Base-by-base conservation (phyloP, 768 basidiomycete species). In the Hypholoma fasciculare region DNA sequence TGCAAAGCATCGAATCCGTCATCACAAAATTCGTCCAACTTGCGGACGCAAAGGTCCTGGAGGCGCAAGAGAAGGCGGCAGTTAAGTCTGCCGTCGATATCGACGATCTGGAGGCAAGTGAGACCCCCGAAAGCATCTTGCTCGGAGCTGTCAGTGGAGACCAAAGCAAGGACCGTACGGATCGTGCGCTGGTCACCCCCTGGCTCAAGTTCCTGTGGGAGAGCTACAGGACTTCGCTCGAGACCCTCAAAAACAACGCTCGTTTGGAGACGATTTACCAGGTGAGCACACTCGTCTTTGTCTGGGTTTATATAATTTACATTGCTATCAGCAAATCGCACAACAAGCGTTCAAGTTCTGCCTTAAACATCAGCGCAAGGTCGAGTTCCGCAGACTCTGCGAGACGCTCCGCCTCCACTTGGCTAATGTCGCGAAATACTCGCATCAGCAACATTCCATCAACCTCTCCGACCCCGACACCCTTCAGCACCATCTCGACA, bases 121-220 rank as follows among this genome's bases (percentile, higher is more conserved):
- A 96, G 71, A 97, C 95, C 3, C 96, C 96, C 0, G 89, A 96
- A 74, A 92, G 90, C 67, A 92, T 97, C 60, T 77, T 97, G 13
- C 81, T 96, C 17, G 90, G 92, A 49, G 93, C 94, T 13, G 94
- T 98, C 60, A 89, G 90, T 65, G 94, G 94, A 53, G 81, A 82
- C 69, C 92, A 94, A 75, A 95, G 83, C 78, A 91, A 92, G 77
- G 96, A 98, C 73, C 79, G 96, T 65, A 97, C 94, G 30, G 96
- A 98, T 74, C 78, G 96, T 47, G 91, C 94, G 7, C 82, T 98
- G 52, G 94, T 99, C 62, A 97, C 94, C 0, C 96, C 96, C 0
- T 97, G 95, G 89, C 89, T 98, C 69, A 95, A 96, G 70, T 97
- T 98, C 73, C 82, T 95, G n/a, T 98, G 96, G 95, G 96, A 98